Percentiles rank a stretch among this genome's conserved stretches.
phyloP scores from a whole-genome alignment of 768 basidiomycete genomes.

The Termitomyces sp. region DNA sequence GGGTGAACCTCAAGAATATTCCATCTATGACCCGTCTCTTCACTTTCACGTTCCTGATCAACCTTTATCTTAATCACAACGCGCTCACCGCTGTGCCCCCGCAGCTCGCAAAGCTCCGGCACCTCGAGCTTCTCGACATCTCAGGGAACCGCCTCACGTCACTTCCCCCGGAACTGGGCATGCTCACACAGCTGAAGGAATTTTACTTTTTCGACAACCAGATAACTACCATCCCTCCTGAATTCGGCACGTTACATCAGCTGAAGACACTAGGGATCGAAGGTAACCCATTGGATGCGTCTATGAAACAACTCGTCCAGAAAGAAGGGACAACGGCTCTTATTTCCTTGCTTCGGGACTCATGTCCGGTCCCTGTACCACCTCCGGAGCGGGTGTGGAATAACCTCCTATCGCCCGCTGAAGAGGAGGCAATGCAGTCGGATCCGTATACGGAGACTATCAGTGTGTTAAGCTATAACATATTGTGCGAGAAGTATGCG shows the following conservation, averaged over 20 bases:
- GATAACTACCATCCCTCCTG: constrained; percentile 75
- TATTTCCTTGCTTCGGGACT: constrained; percentile 88
- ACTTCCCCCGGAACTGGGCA: constrained; percentile 84
- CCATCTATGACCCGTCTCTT: constrained; percentile 72
- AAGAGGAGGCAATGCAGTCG: constrained; percentile 51
- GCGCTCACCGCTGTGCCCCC: constrained; percentile 71
- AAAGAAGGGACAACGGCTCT: constrained; percentile 92
- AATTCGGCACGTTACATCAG: constrained; percentile 88
- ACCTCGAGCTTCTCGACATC: constrained; percentile 86
- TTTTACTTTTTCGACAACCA: constrained; percentile 95
- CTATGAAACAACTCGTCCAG: constrained; percentile 76
- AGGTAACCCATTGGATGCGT: constrained; percentile 88
- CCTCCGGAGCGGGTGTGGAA: constrained; percentile 84
- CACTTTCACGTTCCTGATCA: constrained; percentile 87
- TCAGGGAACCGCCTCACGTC: constrained; percentile 79
- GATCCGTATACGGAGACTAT: constrained; percentile 73
- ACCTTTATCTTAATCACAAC: constrained; percentile 97
- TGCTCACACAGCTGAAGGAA: constrained; percentile 86
- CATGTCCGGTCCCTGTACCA: constrained; percentile 72
- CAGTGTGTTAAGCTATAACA: constrained; percentile 86
- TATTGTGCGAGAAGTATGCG: constrained; percentile 87
- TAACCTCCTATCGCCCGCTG: constrained; percentile 48
- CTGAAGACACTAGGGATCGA: constrained; percentile 92
- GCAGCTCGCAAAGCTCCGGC: constrained; percentile 76
- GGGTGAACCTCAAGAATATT: constrained; percentile 87